Percentiles rank a stretch among this genome's conserved stretches.
phyloP scores from a whole-genome alignment of 2,329 filamentous ascomycete genomes.

The Fusarium keratoplasticum region DNA sequence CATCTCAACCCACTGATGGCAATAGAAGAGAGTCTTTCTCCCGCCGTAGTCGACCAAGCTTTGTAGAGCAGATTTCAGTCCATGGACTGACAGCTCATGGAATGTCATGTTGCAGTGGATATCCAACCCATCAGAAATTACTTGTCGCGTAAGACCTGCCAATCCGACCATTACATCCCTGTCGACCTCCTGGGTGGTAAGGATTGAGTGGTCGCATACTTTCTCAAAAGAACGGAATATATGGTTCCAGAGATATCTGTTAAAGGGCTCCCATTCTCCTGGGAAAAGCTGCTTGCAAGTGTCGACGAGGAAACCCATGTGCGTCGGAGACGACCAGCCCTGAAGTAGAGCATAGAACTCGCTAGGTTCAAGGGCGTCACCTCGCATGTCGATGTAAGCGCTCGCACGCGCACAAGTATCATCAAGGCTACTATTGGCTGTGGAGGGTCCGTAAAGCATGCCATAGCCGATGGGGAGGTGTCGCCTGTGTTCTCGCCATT shows the following conservation, averaged over 20 bases:
- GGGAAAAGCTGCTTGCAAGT: neutral
- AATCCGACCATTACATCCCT: neutral
- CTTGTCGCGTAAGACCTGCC: neutral
- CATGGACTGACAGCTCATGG: fast-evolving
- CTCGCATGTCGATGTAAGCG: neutral
- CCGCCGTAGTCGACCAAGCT: fast-evolving
- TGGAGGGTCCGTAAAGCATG: too few relatives aligned
- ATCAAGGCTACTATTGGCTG: too few relatives aligned
- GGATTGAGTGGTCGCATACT: neutral
- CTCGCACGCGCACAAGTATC: neutral
- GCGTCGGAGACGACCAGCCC: neutral
- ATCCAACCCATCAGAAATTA: neutral
- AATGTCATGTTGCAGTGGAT: neutral
- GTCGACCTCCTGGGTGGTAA: neutral
- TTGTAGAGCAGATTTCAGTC: neutral
- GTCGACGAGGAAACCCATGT: neutral
- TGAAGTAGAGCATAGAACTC: neutral
- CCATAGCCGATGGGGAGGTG: neutral
- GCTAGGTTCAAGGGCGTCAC: neutral
- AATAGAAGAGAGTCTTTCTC: neutral
- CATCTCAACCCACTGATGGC: neutral
- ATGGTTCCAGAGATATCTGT: neutral
- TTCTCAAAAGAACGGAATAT: neutral
- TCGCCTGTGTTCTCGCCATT: neutral
- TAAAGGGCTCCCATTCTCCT: neutral